A percentile compares a stretch with the other conserved stretches of the same genome.
Evolutionary conservation across 73 alveolate species (phyloP).

Genomic region (Durusdinium trenchii): DNA sequence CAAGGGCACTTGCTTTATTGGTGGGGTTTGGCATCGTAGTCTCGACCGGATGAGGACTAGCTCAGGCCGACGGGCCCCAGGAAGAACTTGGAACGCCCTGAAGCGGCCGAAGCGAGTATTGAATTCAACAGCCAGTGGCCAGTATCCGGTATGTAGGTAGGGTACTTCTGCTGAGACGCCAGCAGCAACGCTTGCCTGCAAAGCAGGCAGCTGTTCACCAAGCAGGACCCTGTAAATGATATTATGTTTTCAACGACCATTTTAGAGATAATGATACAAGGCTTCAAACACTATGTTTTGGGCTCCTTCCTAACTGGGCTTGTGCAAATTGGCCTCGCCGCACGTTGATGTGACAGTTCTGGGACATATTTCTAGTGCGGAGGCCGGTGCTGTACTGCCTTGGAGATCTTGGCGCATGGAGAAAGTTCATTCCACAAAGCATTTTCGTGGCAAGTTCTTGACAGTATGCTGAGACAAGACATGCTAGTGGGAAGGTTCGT

Average conservation of each 20-base stretch:
- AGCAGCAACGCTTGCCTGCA: constrained; percentile 15
- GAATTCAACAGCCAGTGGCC: constrained; percentile 16
- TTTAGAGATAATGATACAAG: too few relatives aligned
- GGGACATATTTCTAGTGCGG: background rate
- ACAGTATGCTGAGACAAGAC: too few relatives aligned
- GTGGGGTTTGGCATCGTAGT: too few relatives aligned
- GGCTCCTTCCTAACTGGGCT: too few relatives aligned
- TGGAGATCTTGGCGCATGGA: background rate
- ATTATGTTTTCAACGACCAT: too few relatives aligned
- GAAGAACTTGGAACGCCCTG: constrained; percentile 28
- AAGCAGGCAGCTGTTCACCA: constrained; percentile 12
- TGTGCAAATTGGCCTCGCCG: too few relatives aligned
- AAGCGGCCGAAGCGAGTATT: constrained; percentile 4
- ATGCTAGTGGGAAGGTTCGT: too few relatives aligned
- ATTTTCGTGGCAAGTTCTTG: too few relatives aligned
- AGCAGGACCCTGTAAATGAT: too few relatives aligned
- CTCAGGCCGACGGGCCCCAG: constrained; percentile 20
- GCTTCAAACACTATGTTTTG: too few relatives aligned
- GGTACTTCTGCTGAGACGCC: background rate
- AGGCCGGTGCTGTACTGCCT: constrained; percentile 11
- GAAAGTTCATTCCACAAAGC: background rate
- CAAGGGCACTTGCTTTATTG: too few relatives aligned
- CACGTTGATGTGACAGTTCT: too few relatives aligned
- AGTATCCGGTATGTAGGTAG: constrained; percentile 27
- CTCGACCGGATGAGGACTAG: constrained; percentile 32